Evolutionary conservation across 192 early-diverging fungal species (phyloP).

Genomic region (Coemansia sp.): DNA sequence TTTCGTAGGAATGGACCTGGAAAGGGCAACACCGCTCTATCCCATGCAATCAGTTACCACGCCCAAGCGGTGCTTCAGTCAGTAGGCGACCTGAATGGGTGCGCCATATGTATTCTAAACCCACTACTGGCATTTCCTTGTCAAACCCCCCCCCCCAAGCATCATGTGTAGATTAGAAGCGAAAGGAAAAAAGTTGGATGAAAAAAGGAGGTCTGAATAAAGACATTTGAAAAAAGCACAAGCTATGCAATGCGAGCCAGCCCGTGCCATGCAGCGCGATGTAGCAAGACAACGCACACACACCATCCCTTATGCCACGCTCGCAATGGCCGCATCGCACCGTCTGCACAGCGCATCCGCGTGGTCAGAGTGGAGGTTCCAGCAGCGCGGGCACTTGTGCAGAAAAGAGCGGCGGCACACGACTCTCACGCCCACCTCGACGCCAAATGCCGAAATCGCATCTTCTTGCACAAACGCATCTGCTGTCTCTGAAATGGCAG

Average conservation of each 20-base stretch:
- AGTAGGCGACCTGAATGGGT: too few species aligned
- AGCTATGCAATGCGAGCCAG: neutral
- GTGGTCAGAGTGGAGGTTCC: constrained; percentile 59
- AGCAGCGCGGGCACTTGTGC: constrained; percentile 80
- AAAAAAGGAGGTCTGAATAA: too few species aligned
- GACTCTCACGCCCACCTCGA: constrained; percentile 32
- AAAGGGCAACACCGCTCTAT: too few species aligned
- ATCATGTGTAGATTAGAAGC: too few species aligned
- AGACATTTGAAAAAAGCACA: too few species aligned
- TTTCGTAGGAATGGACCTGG: too few species aligned
- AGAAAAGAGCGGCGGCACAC: constrained; percentile 49
- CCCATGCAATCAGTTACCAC: too few species aligned
- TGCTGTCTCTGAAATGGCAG: neutral
- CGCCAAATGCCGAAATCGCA: constrained; percentile 19
- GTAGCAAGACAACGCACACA: neutral
- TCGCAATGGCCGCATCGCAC: constrained; percentile 51
- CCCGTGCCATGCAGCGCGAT: neutral
- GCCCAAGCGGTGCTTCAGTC: too few species aligned
- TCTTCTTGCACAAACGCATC: constrained; percentile 18
- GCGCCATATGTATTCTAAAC: too few species aligned
- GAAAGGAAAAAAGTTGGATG: too few species aligned
- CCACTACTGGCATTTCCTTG: too few species aligned
- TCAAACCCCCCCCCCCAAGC: too few species aligned
- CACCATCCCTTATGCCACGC: neutral
- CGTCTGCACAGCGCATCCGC: constrained; percentile 58